Evolutionary conservation across 1,284 basidiomycete species (phyloP).

Genomic region (Pholiota adiposa): DNA sequence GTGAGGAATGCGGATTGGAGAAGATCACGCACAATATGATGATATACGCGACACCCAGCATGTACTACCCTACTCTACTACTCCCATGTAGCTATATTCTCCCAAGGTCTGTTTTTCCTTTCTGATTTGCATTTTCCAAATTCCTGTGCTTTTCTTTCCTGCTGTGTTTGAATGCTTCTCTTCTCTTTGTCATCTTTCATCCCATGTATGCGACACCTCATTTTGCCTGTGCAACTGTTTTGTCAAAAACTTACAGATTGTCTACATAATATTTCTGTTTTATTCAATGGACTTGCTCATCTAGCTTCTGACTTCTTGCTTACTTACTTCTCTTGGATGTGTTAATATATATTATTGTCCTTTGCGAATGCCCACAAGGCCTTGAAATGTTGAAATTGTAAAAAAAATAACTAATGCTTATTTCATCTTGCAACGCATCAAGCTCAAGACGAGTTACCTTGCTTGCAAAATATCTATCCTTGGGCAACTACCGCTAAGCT

Average conservation of each 20-base stretch:
- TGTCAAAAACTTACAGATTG: background rate
- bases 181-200: no score
- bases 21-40: background rate
- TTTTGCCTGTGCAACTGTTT: background rate
- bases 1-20: background rate
- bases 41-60: background rate
- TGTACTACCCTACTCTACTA: background rate
- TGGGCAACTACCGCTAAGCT: no score
- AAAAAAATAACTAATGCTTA: no score
- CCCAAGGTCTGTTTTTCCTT: background rate
- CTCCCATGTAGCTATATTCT: constrained; percentile 2
- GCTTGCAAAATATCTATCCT: no score
- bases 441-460: no score
- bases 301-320: background rate
- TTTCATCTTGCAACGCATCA: no score
- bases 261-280: background rate
- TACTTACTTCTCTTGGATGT: background rate
- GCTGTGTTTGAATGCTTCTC: no score
- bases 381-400: no score
- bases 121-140: background rate
- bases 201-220: background rate
- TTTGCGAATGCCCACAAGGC: no score
- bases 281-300: background rate
- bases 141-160: background rate
- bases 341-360: no score